Conservation (phyloP, 2,329 filamentous ascomycete genomes). For the Fusarium euwallaceae region DNA sequence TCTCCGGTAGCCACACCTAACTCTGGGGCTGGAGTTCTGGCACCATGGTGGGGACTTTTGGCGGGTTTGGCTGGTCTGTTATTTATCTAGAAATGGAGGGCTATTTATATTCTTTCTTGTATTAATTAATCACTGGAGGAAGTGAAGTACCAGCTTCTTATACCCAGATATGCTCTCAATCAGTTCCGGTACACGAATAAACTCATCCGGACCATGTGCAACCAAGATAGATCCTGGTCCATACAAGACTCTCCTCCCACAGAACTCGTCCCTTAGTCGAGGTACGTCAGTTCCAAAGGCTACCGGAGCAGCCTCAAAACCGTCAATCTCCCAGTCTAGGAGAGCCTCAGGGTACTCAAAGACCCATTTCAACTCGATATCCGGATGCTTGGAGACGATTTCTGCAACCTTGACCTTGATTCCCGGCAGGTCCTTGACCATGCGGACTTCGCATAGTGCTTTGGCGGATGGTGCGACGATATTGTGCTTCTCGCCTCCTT, state of each 20-base stretch:
- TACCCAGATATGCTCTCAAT: slow-evolving; percentile 55
- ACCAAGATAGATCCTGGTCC: slow-evolving; percentile 56
- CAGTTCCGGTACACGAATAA: slow-evolving; percentile 51
- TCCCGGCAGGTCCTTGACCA: slow-evolving; percentile 51
- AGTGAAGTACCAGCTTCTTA: slow-evolving; percentile 49
- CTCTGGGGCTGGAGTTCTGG: background rate
- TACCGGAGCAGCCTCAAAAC: slow-evolving; percentile 54
- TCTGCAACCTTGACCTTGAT: slow-evolving; percentile 52
- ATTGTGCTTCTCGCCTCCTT: slow-evolving; percentile 56
- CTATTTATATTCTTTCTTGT: too few species aligned
- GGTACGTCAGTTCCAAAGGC: slow-evolving; percentile 57
- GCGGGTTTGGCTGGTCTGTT: background rate
- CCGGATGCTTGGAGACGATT: slow-evolving; percentile 48
- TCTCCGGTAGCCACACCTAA: background rate
- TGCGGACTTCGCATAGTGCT: slow-evolving; percentile 56
- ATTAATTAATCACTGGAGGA: slow-evolving; percentile 11
- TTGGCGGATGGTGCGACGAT: slow-evolving; percentile 54
- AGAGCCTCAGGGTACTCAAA: slow-evolving; percentile 55
- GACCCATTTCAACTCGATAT: slow-evolving; percentile 51
- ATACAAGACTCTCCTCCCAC: slow-evolving; percentile 53
- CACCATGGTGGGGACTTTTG: background rate
- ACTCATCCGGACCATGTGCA: slow-evolving; percentile 55
- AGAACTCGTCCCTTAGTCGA: slow-evolving; percentile 48
- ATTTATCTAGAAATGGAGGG: background rate
- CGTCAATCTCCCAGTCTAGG: slow-evolving; percentile 55